Evolutionary conservation across 768 basidiomycete species (phyloP), one percentile per base, ranked within the genome.

Genomic region (Panaeolus papilionaceus): DNA sequence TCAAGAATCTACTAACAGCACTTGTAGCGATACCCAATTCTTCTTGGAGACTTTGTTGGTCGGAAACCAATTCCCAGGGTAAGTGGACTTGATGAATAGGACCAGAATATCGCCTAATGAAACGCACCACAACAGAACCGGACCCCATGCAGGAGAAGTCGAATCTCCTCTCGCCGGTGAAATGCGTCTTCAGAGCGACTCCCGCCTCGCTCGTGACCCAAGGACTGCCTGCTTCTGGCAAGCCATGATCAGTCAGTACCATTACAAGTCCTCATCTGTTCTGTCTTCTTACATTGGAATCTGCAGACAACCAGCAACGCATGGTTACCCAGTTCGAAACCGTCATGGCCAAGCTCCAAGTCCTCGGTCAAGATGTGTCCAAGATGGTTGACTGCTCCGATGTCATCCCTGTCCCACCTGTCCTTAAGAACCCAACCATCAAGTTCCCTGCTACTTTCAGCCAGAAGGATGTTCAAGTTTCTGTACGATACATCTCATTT

Each of bases 121-220:
- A 10, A 40, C 16, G n/a, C 5, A 10, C 0, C 20, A n/a, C 16
- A 47, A 39, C 11, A 62, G 39, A 38, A 40, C 38, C 16, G 47
- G 76, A 23, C 39, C 54, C 51, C 37, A 66, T 12, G 37, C 71
- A 1, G 81, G 82, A 64, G 79, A 81, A 68, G 77, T 79, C 4
- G 28, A 67, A 38, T 79, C 79, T 0, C 77, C 79, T 10, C 71
- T 82, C 16, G 69, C 68, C 20, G 81, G 81, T 20, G 80, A 80
- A 69, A 75, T 82, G 74, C 79, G 80, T 64, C 76, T 82, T n/a
- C 78, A 81, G 70, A 80, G 79, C 62, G 80, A 82, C 72, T 78
- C 74, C 54, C 70, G 73, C 28, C 54, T 33, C 54, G 54, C 54
- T 33, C 54, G 54, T 6, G 54, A 71, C 49, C 58, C 67, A 18